Evolutionary conservation across 225 moss, liverwort and hornwort species (phyloP).

Genomic region (Sphagnum tenellum): DNA sequence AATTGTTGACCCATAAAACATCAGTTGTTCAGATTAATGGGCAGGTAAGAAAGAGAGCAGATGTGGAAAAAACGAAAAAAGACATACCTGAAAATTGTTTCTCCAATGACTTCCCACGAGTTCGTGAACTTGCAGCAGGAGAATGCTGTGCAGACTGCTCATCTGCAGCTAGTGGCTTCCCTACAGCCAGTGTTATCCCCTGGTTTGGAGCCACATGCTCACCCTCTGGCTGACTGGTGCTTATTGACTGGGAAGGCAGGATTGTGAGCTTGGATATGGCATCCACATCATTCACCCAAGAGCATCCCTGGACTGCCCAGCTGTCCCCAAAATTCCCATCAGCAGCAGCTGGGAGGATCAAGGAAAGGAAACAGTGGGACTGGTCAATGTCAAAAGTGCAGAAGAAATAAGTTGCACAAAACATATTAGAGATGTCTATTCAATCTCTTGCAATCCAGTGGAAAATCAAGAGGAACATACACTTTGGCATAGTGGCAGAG

Average conservation of each 20-base stretch:
- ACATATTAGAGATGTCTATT: not conserved
- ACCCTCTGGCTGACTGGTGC: constrained; percentile 11
- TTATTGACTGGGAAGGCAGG: constrained; percentile 17
- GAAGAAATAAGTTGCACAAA: too few relatives aligned
- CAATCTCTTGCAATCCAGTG: too few relatives aligned
- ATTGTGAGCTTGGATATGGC: constrained; percentile 44
- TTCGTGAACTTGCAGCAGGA: constrained; percentile 21
- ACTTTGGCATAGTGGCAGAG: constrained; percentile 58
- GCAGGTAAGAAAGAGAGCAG: too few relatives aligned
- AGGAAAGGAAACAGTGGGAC: not conserved
- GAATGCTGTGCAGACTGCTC: constrained; percentile 34
- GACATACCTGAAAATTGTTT: constrained; percentile 26
- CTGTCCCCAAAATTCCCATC: constrained; percentile 20
- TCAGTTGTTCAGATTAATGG: too few relatives aligned
- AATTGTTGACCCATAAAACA: too few relatives aligned
- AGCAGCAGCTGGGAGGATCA: not conserved
- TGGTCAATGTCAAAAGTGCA: not conserved
- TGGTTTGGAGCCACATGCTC: constrained; percentile 16
- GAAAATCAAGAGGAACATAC: too few relatives aligned
- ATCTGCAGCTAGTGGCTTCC: constrained; percentile 38
- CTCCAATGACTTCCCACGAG: constrained; percentile 21
- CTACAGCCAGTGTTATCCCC: constrained; percentile 38
- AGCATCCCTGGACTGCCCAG: constrained; percentile 72
- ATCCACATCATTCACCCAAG: constrained; percentile 53
- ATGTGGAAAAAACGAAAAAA: not conserved